These are phyloP conservation scores for Tolypocladium pustulatum DNA, from an alignment of 2,329 filamentous ascomycete genomes.

Conservation along the genomic window DNA sequence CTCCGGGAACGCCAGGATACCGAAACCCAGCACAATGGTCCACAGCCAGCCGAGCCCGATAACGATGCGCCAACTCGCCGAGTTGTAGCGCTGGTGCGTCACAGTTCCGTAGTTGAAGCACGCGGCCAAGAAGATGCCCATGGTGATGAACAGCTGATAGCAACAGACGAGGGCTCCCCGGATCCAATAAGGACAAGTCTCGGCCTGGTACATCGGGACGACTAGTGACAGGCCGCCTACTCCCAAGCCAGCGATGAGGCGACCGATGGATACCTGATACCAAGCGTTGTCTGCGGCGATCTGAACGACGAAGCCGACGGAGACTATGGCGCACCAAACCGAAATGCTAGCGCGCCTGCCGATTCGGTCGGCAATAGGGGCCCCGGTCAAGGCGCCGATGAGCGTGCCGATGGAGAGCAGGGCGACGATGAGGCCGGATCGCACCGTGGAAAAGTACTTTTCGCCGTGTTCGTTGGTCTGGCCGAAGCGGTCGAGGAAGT, in stretches of 20 bases:
- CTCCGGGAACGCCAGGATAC: slow-evolving; percentile 40
- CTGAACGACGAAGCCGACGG: slow-evolving; percentile 57
- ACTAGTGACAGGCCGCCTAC: slow-evolving; percentile 55
- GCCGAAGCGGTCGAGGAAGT: slow-evolving; percentile 43
- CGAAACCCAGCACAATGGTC: slow-evolving; percentile 34
- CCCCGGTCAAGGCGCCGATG: slow-evolving; percentile 47
- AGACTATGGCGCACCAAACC: slow-evolving; percentile 48
- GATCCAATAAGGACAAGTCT: slow-evolving; percentile 56
- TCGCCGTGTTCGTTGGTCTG: slow-evolving; percentile 26
- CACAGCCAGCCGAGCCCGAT: slow-evolving; percentile 42
- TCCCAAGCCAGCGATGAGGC: slow-evolving; percentile 55
- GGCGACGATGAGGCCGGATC: slow-evolving; percentile 48
- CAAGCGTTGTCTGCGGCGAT: slow-evolving; percentile 44
- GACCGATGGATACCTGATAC: slow-evolving; percentile 56
- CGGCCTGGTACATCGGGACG: slow-evolving; percentile 66
- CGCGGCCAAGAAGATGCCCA: slow-evolving; percentile 53
- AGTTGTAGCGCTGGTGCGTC: slow-evolving; percentile 29
- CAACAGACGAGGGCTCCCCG: slow-evolving; percentile 54
- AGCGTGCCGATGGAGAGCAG: slow-evolving; percentile 50
- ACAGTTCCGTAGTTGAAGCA: slow-evolving; percentile 54
- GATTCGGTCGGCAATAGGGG: slow-evolving; percentile 53
- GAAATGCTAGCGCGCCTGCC: slow-evolving; percentile 55
- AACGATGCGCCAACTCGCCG: slow-evolving; percentile 51
- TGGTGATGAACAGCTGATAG: slow-evolving; percentile 64
- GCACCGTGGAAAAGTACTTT: slow-evolving; percentile 37